phyloP scores from a whole-genome alignment of 148 eudicot species.

The Rhododendron henanense region DNA sequence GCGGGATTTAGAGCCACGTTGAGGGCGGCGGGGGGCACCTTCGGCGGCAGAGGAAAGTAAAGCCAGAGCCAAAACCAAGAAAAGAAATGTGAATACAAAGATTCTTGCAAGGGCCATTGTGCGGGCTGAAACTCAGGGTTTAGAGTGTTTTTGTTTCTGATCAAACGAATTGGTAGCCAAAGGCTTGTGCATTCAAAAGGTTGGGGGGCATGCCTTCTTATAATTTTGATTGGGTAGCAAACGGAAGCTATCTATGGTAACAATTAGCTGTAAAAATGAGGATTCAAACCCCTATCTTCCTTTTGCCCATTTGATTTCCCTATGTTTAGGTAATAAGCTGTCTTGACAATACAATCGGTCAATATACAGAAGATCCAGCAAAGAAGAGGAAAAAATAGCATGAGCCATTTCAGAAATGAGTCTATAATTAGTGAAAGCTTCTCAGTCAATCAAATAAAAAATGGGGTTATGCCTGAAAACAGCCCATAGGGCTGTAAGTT shows the following conservation, averaged over 20 bases:
- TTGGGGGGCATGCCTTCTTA: neutral
- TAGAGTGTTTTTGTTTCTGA: neutral
- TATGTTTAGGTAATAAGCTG: neutral
- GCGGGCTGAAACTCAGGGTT: neutral
- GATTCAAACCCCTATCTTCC: neutral
- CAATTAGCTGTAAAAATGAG: neutral
- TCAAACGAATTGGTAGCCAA: neutral
- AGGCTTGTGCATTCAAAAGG: neutral
- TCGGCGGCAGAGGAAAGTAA: neutral
- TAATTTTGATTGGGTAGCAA: neutral
- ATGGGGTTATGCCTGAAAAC: neutral
- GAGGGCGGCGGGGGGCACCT: neutral
- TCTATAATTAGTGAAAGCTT: neutral
- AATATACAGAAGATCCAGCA: neutral
- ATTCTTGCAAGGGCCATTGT: neutral
- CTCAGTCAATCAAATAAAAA: neutral
- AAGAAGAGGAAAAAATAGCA: neutral
- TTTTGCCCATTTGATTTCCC: neutral
- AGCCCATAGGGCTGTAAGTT: neutral
- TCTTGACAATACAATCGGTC: neutral
- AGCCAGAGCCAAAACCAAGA: neutral
- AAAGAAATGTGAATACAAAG: neutral
- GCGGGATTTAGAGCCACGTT: neutral
- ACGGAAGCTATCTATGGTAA: neutral
- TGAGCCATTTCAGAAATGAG: neutral